A percentile compares a stretch with the other conserved stretches of the same genome.
These are phyloP conservation scores for Lactifluus hygrophoroides DNA, from an alignment of 768 basidiomycete genomes.

Conservation along the genomic window DNA sequence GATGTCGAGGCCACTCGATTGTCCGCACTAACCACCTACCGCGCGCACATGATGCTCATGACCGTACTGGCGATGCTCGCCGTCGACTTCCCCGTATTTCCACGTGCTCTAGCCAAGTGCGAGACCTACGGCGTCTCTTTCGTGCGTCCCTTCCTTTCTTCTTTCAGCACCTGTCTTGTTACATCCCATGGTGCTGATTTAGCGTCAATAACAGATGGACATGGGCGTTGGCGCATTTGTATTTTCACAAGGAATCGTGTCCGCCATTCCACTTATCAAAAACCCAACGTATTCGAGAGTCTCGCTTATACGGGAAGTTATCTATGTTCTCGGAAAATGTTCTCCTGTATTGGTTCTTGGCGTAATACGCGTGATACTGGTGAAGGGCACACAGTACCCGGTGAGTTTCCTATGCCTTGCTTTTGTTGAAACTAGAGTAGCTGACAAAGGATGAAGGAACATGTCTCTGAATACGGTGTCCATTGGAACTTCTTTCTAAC, in stretches of 20 bases:
- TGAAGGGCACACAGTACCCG: slow-evolving; percentile 92
- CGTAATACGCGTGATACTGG: slow-evolving; percentile 66
- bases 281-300: slow-evolving; percentile 44
- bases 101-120: slow-evolving; percentile 80
- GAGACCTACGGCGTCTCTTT: slow-evolving; percentile 93
- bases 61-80: slow-evolving; percentile 87
- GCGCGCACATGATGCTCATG: slow-evolving; percentile 93
- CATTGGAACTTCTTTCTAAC: slow-evolving; percentile 99
- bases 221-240: slow-evolving; percentile 96
- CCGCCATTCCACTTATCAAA: slow-evolving; percentile 73
- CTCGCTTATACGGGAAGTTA: slow-evolving; percentile 44
- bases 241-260: slow-evolving; percentile 89
- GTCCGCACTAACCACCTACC: slow-evolving; percentile 76
- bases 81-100: slow-evolving; percentile 92
- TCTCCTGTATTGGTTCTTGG: slow-evolving; percentile 68
- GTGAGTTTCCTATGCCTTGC: slow-evolving; percentile 35
- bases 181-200: background rate
- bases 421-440: background rate
- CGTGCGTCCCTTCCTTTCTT: slow-evolving; percentile 38
- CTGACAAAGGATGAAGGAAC: slow-evolving; percentile 53
- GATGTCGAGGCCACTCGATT: slow-evolving; percentile 32
- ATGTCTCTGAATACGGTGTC: slow-evolving; percentile 89
- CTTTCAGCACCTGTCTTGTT: background rate
- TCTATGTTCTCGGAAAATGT: slow-evolving; percentile 44
- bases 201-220: slow-evolving; percentile 70